Conservation (phyloP, 2,329 filamentous ascomycete genomes). For the Nannizziopsis arthrosporioides region DNA sequence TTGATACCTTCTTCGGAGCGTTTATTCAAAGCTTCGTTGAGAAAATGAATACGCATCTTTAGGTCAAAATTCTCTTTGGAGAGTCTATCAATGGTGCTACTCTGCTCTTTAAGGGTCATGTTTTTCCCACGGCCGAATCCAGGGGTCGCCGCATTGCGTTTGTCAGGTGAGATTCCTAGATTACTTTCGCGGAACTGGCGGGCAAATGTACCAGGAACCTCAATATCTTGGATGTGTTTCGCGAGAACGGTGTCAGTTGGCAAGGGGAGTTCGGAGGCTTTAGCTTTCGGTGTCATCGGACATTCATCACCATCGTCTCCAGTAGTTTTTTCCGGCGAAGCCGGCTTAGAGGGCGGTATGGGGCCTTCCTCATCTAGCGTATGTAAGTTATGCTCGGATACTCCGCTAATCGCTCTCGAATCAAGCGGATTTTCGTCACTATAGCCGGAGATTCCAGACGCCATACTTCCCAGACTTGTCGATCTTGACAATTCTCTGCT, state of each 20-base stretch:
- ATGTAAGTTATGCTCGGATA: constrained; percentile 40
- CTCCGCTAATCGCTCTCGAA: constrained; percentile 31
- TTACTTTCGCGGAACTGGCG: constrained; percentile 64
- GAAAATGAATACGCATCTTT: constrained; percentile 93
- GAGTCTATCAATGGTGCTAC: constrained; percentile 87
- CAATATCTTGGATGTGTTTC: constrained; percentile 77
- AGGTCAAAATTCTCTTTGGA: constrained; percentile 98
- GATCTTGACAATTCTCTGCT: constrained; percentile 53
- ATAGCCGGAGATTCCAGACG: constrained; percentile 54
- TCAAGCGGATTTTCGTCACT: constrained; percentile 39
- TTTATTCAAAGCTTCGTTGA: constrained; percentile 85
- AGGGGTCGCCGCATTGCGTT: constrained; percentile 41
- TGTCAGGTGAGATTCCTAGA: constrained; percentile 45
- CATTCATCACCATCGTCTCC: constrained; percentile 30
- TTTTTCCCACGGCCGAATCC: constrained; percentile 47
- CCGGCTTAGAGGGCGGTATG: constrained; percentile 24
- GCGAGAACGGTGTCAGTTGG: constrained; percentile 83
- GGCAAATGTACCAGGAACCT: constrained; percentile 78
- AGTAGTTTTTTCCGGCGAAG: constrained; percentile 30
- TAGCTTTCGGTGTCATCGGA: constrained; percentile 60
- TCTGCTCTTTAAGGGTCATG: constrained; percentile 91
- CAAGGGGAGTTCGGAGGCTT: constrained; percentile 43
- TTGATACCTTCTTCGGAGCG: constrained; percentile 92
- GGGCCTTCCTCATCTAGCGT: constrained; percentile 50
- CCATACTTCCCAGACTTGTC: constrained; percentile 81